These are phyloP conservation scores for Nakazawaea holstii DNA, from an alignment of 805 yeast genomes.

Conservation along the genomic window DNA sequence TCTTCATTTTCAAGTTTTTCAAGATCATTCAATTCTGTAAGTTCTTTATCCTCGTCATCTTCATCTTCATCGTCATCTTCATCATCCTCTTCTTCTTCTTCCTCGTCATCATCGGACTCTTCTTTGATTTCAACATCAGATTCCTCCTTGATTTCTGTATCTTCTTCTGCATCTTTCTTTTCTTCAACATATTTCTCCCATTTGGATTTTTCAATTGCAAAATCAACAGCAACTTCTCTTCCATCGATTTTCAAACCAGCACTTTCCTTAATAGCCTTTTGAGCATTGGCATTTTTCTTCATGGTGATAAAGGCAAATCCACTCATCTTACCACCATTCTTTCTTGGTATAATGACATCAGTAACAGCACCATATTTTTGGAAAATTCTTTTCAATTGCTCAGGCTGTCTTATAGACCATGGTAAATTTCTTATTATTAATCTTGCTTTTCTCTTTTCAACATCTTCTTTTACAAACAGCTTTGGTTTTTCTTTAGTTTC, in stretches of 20 bases:
- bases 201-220: constrained; percentile 81
- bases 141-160: constrained; percentile 26
- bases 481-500: constrained; percentile 20
- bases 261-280: constrained; percentile 69
- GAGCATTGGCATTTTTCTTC: constrained; percentile 75
- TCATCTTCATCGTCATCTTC: constrained; percentile 25
- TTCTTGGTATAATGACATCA: constrained; percentile 86
- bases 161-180: constrained; percentile 32
- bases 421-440: constrained; percentile 89
- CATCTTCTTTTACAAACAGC: constrained; percentile 21
- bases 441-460: constrained; percentile 81
- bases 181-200: constrained; percentile 62
- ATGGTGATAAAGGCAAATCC: constrained; percentile 95
- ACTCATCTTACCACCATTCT: constrained; percentile 80
- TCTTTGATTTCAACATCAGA: constrained; percentile 26
- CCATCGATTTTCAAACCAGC: constrained; percentile 79
- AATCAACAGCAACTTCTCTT: constrained; percentile 89
- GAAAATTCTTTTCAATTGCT: constrained; percentile 64
- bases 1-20: constrained; percentile 20
- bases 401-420: constrained; percentile 86
- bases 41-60: constrained; percentile 19
- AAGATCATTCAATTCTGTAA: constrained; percentile 23
- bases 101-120: constrained; percentile 23
- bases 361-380: constrained; percentile 77
- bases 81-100: constrained; percentile 21